Evolutionary conservation across 1,139 yeast species (phyloP).

Genomic region (Protomyces inouyei): DNA sequence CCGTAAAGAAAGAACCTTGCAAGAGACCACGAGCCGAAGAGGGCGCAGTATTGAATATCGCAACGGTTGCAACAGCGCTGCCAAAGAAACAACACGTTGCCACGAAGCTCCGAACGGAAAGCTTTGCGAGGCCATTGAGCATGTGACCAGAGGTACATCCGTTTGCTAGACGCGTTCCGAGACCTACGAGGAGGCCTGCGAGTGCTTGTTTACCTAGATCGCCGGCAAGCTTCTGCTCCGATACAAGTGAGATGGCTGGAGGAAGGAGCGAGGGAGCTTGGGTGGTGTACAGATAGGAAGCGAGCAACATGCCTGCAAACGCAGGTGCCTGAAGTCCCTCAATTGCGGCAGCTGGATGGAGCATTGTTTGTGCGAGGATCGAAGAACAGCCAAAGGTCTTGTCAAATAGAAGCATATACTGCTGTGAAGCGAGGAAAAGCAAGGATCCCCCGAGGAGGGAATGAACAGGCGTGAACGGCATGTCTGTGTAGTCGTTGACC

Average conservation of each 20-base stretch:
- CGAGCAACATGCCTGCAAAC: neutral
- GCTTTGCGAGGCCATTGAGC: conserved; percentile 47
- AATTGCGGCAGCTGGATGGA: neutral
- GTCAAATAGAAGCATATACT: conserved; percentile 1
- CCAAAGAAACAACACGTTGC: conserved; percentile 44
- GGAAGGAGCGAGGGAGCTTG: neutral
- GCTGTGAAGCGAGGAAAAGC: conserved; percentile 1
- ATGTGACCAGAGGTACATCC: conserved; percentile 55
- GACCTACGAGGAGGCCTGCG: conserved; percentile 45
- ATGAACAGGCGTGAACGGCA: conserved; percentile 5
- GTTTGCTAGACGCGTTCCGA: conserved; percentile 46
- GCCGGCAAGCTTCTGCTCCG: neutral
- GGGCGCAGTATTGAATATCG: conserved; percentile 34
- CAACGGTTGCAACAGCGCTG: conserved; percentile 39
- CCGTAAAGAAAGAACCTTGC: neutral
- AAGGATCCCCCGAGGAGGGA: conserved; percentile 8
- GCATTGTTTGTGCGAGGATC: neutral
- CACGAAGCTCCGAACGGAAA: conserved; percentile 44
- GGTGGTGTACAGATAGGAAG: neutral
- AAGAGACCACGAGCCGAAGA: conserved; percentile 18
- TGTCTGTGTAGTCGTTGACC: neutral
- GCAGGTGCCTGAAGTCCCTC: neutral
- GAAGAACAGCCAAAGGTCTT: conserved; percentile 9
- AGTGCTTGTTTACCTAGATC: conserved; percentile 23
- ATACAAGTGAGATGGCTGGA: neutral